Percentiles rank a stretch among this genome's conserved stretches.
Evolutionary conservation across 2,329 filamentous ascomycete species (phyloP).

Genomic region (Cryphonectria parasitica): DNA sequence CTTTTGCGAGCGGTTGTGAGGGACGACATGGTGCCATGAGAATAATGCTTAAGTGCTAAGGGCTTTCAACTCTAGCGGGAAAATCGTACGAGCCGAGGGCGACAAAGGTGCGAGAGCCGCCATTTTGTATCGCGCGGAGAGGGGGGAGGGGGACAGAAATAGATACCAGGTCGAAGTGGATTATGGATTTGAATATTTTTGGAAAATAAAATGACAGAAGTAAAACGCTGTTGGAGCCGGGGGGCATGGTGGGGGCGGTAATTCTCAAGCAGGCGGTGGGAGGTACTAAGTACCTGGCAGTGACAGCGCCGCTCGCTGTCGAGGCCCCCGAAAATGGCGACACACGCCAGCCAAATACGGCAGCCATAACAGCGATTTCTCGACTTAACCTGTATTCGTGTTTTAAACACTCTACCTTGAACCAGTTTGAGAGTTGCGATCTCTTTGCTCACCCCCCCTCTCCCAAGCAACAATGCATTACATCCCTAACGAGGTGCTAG

Average conservation of each 20-base stretch:
- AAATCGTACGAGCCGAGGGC: background rate
- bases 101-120: conserved; percentile 4
- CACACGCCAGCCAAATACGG: background rate
- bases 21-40: conserved; percentile 13
- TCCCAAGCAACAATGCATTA: too few species aligned
- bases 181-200: background rate
- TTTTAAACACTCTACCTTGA: too few species aligned
- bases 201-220: conserved; percentile 13
- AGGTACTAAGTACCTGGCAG: background rate
- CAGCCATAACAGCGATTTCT: background rate
- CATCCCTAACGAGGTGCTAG: too few species aligned
- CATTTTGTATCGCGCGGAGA: conserved; percentile 13
- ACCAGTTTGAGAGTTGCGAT: too few species aligned
- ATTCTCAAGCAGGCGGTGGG: background rate
- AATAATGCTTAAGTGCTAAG: conserved; percentile 6
- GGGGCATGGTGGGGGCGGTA: too few species aligned
- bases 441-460: too few species aligned
- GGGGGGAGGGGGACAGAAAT: background rate
- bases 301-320: conserved; percentile 1
- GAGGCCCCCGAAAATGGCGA: background rate
- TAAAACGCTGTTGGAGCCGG: conserved; percentile 4
- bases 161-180: background rate
- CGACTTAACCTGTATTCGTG: background rate
- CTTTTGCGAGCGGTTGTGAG: conserved; percentile 8
- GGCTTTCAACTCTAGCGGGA: conserved; percentile 14